A percentile compares a stretch with the other conserved stretches of the same genome.
Evolutionary conservation across 2,329 filamentous ascomycete genomes (phyloP).

Genomic region (Ascochyta fabae): DNA sequence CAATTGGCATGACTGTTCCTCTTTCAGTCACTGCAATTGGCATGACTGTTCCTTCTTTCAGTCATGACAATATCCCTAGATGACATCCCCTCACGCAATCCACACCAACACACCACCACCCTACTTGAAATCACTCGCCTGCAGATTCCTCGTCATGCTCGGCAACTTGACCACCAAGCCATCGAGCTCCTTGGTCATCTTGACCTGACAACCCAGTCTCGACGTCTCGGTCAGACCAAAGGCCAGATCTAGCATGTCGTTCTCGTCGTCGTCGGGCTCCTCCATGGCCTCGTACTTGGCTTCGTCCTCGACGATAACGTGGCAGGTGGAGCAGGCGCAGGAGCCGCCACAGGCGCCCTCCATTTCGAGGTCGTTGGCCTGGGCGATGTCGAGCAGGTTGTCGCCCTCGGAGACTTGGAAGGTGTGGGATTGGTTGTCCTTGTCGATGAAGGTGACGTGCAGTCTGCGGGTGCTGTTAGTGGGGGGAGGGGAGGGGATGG

Average conservation of each 20-base stretch:
- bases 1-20: no score
- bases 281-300: conserved; percentile 76
- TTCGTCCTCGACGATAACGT: conserved; percentile 81
- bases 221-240: conserved; percentile 89
- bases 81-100: no score
- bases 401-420: conserved; percentile 85
- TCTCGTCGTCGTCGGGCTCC: conserved; percentile 57
- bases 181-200: conserved; percentile 89
- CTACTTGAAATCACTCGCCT: conserved; percentile 83
- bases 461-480: conserved; percentile 61
- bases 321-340: conserved; percentile 91
- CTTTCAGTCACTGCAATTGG: no score
- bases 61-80: no score
- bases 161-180: conserved; percentile 85
- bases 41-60: no score
- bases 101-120: neutral
- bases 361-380: conserved; percentile 96
- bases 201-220: conserved; percentile 85
- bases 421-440: conserved; percentile 77
- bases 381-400: conserved; percentile 93
- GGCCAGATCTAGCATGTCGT: conserved; percentile 72
- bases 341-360: conserved; percentile 96
- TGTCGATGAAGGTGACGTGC: conserved; percentile 91
- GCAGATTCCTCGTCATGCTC: conserved; percentile 92
- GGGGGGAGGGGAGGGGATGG: neutral